phyloP scores from a whole-genome alignment of 2,329 filamentous ascomycete genomes.

The Talaromyces albobiverticillius region DNA sequence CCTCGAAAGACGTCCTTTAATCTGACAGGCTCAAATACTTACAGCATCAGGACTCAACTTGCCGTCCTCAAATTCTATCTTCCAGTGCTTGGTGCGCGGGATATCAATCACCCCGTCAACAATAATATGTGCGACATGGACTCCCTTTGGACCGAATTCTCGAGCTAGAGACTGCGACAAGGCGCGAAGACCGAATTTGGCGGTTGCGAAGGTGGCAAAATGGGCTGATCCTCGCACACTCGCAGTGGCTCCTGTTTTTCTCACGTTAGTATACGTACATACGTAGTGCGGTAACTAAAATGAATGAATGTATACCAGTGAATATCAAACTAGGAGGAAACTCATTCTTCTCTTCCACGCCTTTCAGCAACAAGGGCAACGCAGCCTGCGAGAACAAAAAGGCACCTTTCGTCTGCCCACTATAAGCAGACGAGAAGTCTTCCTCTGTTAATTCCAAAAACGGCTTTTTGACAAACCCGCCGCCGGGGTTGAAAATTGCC shows the following conservation, averaged over 20 bases:
- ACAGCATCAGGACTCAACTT: constrained; percentile 75
- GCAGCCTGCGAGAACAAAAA: constrained; percentile 72
- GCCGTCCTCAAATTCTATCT: constrained; percentile 56
- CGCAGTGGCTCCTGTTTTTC: constrained; percentile 66
- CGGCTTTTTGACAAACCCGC: constrained; percentile 57
- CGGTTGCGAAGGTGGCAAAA: constrained; percentile 70
- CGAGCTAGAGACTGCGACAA: constrained; percentile 72
- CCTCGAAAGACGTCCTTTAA: constrained; percentile 1
- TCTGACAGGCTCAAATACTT: constrained; percentile 34
- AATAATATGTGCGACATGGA: constrained; percentile 79
- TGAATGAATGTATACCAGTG: constrained; percentile 45
- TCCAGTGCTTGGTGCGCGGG: constrained; percentile 62
- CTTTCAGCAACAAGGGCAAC: constrained; percentile 67
- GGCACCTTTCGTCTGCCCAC: constrained; percentile 58
- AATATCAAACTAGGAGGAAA: constrained; percentile 78
- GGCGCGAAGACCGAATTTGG: constrained; percentile 76
- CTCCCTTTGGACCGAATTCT: constrained; percentile 79
- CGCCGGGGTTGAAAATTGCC: constrained; percentile 61
- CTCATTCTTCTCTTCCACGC: constrained; percentile 42
- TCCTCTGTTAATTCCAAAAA: constrained; percentile 60
- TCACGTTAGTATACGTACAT: neutral
- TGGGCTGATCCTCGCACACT: constrained; percentile 68
- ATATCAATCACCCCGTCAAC: constrained; percentile 86
- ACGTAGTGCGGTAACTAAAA: neutral
- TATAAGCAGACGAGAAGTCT: constrained; percentile 53